These are phyloP conservation scores for Barnettozyma botsteinii DNA, from an alignment of 805 yeast species.

Conservation along the genomic window DNA sequence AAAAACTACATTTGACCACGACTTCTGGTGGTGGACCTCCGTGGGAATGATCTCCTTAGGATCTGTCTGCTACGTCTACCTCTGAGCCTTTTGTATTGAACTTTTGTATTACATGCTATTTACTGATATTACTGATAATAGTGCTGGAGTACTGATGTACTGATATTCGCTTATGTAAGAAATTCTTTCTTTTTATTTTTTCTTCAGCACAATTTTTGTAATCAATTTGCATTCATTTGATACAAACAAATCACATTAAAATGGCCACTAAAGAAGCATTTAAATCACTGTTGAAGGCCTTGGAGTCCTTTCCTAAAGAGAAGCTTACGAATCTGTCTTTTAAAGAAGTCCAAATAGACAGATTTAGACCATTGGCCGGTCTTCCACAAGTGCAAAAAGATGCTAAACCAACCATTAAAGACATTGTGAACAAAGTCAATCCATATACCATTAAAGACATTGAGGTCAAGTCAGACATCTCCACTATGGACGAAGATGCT, in stretches of 20 bases:
- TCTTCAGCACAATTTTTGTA: too few species aligned
- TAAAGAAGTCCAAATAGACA: conserved; percentile 57
- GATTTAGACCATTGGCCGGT: conserved; percentile 49
- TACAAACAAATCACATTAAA: background rate
- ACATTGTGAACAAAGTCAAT: conserved; percentile 40
- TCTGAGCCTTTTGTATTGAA: background rate
- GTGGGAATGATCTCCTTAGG: conserved; percentile 38
- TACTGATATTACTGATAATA: too few species aligned
- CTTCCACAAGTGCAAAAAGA: conserved; percentile 30
- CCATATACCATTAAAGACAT: conserved; percentile 38
- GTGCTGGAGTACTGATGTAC: background rate
- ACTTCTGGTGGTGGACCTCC: conserved; percentile 52
- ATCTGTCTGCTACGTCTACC: conserved; percentile 31
- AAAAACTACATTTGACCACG: conserved; percentile 33
- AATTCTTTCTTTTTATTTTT: background rate
- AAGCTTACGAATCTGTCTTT: conserved; percentile 64
- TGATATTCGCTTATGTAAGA: background rate
- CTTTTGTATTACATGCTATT: too few species aligned
- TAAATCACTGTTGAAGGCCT: conserved; percentile 48
- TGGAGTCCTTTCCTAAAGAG: conserved; percentile 65
- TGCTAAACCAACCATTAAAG: conserved; percentile 32
- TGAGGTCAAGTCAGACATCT: conserved; percentile 40
- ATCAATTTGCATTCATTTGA: too few species aligned
- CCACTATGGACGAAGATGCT: conserved; percentile 38
- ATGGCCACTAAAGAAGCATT: conserved; percentile 40